phyloP scores from a whole-genome alignment of 805 yeast species.

The Ogataea zsoltii region DNA sequence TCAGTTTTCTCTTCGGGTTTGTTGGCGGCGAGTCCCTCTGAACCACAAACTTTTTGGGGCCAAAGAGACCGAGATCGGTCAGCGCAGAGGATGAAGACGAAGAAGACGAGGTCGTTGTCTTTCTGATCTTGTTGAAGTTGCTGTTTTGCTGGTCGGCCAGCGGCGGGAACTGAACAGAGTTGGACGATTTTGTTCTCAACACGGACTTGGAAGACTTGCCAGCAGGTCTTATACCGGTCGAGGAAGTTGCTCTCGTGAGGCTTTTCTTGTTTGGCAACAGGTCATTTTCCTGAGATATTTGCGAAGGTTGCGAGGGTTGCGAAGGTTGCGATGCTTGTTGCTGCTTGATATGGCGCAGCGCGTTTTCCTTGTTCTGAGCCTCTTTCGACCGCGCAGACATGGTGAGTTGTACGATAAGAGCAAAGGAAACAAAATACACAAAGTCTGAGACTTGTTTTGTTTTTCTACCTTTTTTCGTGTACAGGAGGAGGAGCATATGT shows the following conservation, averaged over 20 bases:
- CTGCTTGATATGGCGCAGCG: slow-evolving; percentile 10
- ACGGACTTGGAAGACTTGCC: slow-evolving; percentile 20
- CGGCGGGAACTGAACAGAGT: slow-evolving; percentile 20
- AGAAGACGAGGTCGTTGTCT: slow-evolving; percentile 5
- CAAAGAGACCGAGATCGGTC: slow-evolving; percentile 12
- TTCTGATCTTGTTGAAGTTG: slow-evolving; percentile 25
- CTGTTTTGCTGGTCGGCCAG: slow-evolving; percentile 4
- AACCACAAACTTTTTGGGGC: slow-evolving; percentile 33
- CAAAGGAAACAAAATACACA: background rate
- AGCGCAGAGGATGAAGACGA: slow-evolving; percentile 4
- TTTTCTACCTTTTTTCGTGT: slow-evolving; percentile 2
- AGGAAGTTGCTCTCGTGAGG: slow-evolving; percentile 16
- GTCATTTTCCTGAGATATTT: slow-evolving; percentile 11
- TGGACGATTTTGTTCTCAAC: slow-evolving; percentile 28
- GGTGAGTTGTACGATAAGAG: background rate
- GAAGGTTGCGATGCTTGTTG: slow-evolving; percentile 2
- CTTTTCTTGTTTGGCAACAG: slow-evolving; percentile 10
- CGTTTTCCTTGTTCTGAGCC: slow-evolving; percentile 22
- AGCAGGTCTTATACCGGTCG: slow-evolving; percentile 11
- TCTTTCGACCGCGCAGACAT: slow-evolving; percentile 14
- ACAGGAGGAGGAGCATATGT: too few relatives aligned
- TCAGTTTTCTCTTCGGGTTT: slow-evolving; percentile 23
- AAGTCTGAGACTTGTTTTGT: background rate
- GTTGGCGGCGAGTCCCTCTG: slow-evolving; percentile 33
- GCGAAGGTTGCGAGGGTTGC: too few relatives aligned